Base-by-base conservation (phyloP, 345 rosid genomes). In the Hibiscus mutabilis region DNA sequence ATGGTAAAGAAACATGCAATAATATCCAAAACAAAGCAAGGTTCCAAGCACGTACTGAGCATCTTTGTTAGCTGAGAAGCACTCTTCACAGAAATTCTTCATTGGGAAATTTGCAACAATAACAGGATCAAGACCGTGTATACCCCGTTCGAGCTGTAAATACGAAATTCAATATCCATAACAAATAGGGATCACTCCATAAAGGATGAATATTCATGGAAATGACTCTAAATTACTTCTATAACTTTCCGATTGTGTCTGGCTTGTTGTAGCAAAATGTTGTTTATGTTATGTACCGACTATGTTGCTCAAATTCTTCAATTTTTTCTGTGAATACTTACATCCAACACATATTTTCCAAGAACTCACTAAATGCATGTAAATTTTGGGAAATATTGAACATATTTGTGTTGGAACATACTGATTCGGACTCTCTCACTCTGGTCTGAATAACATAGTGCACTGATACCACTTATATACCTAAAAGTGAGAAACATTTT, bases 101-200 rank as follows among this genome's bases (percentile, higher is more conserved):
- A 81, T 83, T 0, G 91, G 93, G 75, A 90, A 88, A 53, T 83
- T 90, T 59, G 91, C 88, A 56, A 88, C 75, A 44, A 80, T 77
- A 57, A 84, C 76, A 46, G 93, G 86, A 80, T 90, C 93, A 42
- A 88, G 81, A 68, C 96, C 96, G 51, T 81, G 88, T 22, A 80
- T 77, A 25, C 93, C 91, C 71, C 93, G 79, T 75, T 90, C 96
- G 75, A 90, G 80, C 96, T 90, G 80, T 51, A 71, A 59, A 74
- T 31, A 74, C 22, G 53, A 73, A 56, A 35, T 52, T 49, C 33
- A 66, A 19, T 13, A 4, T 35, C 68, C n/a, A 60, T 59, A 22
- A 46, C 8, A 47, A 42, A 47, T 27, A 53, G 33, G 60, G 49
- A 69, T 6, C 40, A 71, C 51, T 33, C 13, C 47, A 70, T 16